Base-by-base conservation (phyloP, 345 rosid species). In the Diplotaxis tenuifolia region DNA sequence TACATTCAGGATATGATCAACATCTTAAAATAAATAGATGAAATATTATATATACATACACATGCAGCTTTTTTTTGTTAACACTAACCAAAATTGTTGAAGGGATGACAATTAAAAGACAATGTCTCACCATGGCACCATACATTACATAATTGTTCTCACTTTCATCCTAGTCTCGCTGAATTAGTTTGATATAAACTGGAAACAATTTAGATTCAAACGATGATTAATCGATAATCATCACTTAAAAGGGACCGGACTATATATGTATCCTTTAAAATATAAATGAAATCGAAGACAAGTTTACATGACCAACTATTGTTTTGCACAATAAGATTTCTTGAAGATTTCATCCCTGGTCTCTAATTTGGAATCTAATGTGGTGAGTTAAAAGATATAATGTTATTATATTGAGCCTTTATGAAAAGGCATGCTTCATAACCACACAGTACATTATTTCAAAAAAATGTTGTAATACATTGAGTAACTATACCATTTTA, bases 221-320 rank as follows among this genome's bases (percentile, higher is more conserved):
- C 5, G 22, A 28, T 67, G 32, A 53, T 53, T 53, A 67, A 42
- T 42, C 14, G 14, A 8, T 19, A 11, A 53, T 52, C 29, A 52
- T 67, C 19, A 2, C 52, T 32, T 29, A 29, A 50, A 27, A 18
- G 21, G 28, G 1, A n/a, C n/a, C n/a, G 36, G 22, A 40, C 21
- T 36, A 14, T 40, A 40, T 23, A 15, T 23, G n/a, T 16, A 15
- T 16, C 38, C 25, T 22, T 45, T 15, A 16, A 47, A 27, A 42
- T 23, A 42, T 64, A 23, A 10, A 28, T 65, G 58, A 6, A 22
- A 54, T 9, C 5, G 5, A 14, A 34, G 27, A 42, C 73, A 69
- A 57, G 40, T 57, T 69, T 65, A 57, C 73, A 69, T 57, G 54
- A 18, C 29, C 38, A 57, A 40, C 27, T 12, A 68, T 29, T 55